Base-by-base conservation (phyloP, 495 filamentous ascomycete species). In the Sphaerosporella brunnea region DNA sequence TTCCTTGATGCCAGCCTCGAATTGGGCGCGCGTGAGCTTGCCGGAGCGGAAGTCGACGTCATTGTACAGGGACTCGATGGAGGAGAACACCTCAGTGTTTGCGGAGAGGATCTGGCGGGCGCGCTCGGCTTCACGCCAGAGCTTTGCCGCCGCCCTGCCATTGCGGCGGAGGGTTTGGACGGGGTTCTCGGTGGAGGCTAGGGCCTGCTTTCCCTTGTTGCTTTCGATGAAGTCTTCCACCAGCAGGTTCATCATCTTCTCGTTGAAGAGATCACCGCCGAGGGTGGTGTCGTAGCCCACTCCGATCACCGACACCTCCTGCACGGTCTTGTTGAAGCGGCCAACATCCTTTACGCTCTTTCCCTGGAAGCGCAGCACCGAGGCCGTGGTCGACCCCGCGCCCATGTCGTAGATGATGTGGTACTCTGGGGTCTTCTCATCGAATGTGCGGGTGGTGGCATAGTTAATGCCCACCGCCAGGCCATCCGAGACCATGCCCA, bases 321-420 rank as follows among this genome's bases (percentile, higher is more conserved):
- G 90, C 40, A 96, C 64, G 10, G 87, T 93, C 70, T 99, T 99
- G 68, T 93, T 99, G 71, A 75, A 92, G 55, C 78, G 80, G 36
- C 90, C 87, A 49, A 92, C 66, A 59, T 94, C 86, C 68, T 95
- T 99, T 39, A 96, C 82, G 4, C 71, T 79, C 53, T 76, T 75
- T 58, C 80, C 82, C 61, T 93, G 87, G 68, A 96, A 93, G 55
- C 74, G 80, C 61, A 99, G 60, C 15, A 99, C 69, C 5, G 86
- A 92, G n/a, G 88, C 90, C 48, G 84, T 93, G 13, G 92, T 84
- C n/a, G 84, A 93, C 7, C 90, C 90, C 56, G 90, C 90, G 49
- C 90, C 90, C 87, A 96, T 95, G 56, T 99, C 92, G 54, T 85
- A 96, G 15, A 99, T 74, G 59, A 99, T 69, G 60, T 99, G 84